phyloP scores from a whole-genome alignment of 1,139 yeast genomes.

The Candida sp. region DNA sequence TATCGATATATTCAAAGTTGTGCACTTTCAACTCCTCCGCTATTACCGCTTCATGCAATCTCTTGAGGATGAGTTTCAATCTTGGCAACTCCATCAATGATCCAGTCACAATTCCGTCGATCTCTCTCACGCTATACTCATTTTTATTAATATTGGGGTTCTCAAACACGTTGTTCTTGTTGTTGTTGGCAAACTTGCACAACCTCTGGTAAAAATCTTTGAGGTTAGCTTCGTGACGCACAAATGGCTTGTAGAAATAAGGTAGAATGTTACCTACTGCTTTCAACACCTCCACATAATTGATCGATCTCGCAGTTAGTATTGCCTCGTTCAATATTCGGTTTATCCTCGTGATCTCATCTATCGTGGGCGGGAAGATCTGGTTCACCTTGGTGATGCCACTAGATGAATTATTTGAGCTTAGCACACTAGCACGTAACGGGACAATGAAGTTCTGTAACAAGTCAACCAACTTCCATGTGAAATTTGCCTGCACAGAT shows the following conservation, averaged over 20 bases:
- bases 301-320: conserved; percentile 66
- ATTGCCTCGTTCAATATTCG: conserved; percentile 82
- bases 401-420: conserved; percentile 35
- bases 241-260: conserved; percentile 89
- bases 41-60: conserved; percentile 44
- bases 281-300: conserved; percentile 72
- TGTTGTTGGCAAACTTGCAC: conserved; percentile 49
- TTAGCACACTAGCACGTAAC: conserved; percentile 69
- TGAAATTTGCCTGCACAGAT: conserved; percentile 72
- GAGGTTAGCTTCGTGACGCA: conserved; percentile 87
- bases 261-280: conserved; percentile 86
- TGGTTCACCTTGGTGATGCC: conserved; percentile 70
- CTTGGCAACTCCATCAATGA: conserved; percentile 70
- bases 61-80: conserved; percentile 65
- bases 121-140: conserved; percentile 55
- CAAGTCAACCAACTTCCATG: conserved; percentile 72
- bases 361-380: conserved; percentile 93
- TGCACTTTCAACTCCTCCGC: conserved; percentile 22
- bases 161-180: conserved; percentile 47
- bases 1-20: conserved; percentile 13
- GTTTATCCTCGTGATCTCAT: conserved; percentile 88
- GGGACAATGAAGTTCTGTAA: conserved; percentile 83
- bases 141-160: conserved; percentile 30
- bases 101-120: conserved; percentile 73
- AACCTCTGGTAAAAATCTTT: conserved; percentile 41